These are phyloP conservation scores for Fusarium piperis DNA, from an alignment of 2,329 filamentous ascomycete genomes.

Conservation along the genomic window DNA sequence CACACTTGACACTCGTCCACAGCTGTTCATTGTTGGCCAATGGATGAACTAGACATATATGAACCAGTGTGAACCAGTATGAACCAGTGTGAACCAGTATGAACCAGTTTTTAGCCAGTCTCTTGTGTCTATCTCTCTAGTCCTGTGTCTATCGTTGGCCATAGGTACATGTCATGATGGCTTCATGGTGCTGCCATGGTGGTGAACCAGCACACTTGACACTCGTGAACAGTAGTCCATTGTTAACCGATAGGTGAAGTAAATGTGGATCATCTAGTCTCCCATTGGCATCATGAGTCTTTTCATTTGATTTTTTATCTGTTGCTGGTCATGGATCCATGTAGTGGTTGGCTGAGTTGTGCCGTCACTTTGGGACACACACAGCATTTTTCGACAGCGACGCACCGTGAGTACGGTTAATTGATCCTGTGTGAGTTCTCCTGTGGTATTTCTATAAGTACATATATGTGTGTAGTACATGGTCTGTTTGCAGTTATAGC, in stretches of 20 bases:
- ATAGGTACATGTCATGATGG: neutral
- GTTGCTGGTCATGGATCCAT: neutral
- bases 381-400: neutral
- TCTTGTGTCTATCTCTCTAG: neutral
- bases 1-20: neutral
- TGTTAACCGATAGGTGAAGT: neutral
- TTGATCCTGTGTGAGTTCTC: too few species aligned
- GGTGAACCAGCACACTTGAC: neutral
- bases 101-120: fast-evolving
- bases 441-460: fast-evolving
- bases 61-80: too few species aligned
- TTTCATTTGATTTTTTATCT: neutral
- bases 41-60: neutral
- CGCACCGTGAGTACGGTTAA: too few species aligned
- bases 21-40: neutral
- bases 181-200: neutral
- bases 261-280: fast-evolving
- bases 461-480: neutral
- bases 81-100: too few species aligned
- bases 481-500: neutral
- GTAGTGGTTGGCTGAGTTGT: neutral
- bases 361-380: neutral
- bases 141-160: neutral
- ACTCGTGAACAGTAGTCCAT: neutral
- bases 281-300: fast-evolving